phyloP scores from a whole-genome alignment of 257 asterid genomes.

The Primulina huaijiensis region DNA sequence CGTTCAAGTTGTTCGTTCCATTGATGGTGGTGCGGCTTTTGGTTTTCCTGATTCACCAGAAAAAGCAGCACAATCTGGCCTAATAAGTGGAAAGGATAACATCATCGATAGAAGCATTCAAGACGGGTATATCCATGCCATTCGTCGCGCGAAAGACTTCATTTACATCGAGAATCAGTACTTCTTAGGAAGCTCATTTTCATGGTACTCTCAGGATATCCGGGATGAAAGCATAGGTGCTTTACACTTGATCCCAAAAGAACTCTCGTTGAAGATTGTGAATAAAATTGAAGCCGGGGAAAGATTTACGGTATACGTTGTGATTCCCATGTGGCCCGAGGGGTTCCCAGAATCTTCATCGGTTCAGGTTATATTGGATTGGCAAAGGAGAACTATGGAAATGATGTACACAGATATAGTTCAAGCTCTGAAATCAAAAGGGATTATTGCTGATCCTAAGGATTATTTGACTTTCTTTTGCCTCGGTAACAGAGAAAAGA shows the following conservation, averaged over 20 bases:
- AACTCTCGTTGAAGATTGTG: slow-evolving; percentile 33
- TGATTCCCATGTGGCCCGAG: slow-evolving; percentile 43
- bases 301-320: slow-evolving; percentile 29
- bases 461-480: slow-evolving; percentile 41
- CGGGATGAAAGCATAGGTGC: slow-evolving; percentile 25
- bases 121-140: slow-evolving; percentile 37
- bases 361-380: slow-evolving; percentile 30
- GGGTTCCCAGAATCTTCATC: slow-evolving; percentile 32
- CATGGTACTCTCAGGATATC: slow-evolving; percentile 31
- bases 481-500: slow-evolving; percentile 32
- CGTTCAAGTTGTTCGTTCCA: slow-evolving; percentile 36
- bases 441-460: slow-evolving; percentile 25
- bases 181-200: slow-evolving; percentile 34
- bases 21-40: slow-evolving; percentile 44
- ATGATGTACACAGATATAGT: slow-evolving; percentile 38
- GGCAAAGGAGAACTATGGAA: slow-evolving; percentile 38
- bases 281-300: slow-evolving; percentile 31
- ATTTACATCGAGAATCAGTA: slow-evolving; percentile 39
- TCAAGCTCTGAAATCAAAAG: slow-evolving; percentile 24
- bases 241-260: slow-evolving; percentile 32
- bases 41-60: slow-evolving; percentile 36
- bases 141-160: slow-evolving; percentile 34
- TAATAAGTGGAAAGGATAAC: slow-evolving; percentile 36
- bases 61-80: slow-evolving; percentile 30
- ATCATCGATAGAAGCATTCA: slow-evolving; percentile 40